A percentile compares a stretch with the other conserved stretches of the same genome.
Evolutionary conservation across 345 rosid species (phyloP).

Genomic region (Angophora floribunda): DNA sequence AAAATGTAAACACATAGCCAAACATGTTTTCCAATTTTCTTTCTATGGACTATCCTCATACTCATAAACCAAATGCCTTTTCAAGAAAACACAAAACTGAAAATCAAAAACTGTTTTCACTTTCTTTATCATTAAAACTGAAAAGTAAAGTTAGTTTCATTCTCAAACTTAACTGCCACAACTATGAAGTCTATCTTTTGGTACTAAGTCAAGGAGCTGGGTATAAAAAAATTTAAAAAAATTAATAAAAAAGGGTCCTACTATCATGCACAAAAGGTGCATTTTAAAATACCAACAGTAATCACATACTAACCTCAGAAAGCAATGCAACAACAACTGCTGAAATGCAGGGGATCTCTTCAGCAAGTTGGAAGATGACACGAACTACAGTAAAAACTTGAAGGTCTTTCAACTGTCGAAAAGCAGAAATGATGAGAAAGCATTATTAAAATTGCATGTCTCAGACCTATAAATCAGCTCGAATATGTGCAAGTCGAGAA

Average conservation of each 20-base stretch:
- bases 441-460: not conserved
- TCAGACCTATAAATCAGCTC: not conserved
- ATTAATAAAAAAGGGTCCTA: not conserved
- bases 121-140: not conserved
- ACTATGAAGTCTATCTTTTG: not conserved
- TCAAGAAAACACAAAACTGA: not conserved
- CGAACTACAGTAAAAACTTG: conserved; percentile 92
- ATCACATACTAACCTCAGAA: conserved; percentile 52
- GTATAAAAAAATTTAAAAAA: not conserved
- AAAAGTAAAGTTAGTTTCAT: not conserved
- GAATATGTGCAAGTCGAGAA: not conserved
- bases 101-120: not conserved
- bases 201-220: not conserved
- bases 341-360: conserved; percentile 97
- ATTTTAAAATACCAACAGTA: not conserved
- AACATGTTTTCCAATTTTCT: not conserved
- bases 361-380: conserved; percentile 95
- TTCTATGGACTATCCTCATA: not conserved
- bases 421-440: not conserved
- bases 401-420: conserved; percentile 84
- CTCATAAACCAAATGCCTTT: not conserved
- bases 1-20: not conserved
- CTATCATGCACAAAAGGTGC: not conserved
- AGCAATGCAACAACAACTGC: conserved; percentile 96
- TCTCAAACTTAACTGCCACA: not conserved